A percentile compares a stretch with the other conserved stretches of the same genome.
These are phyloP conservation scores for Aspergillus hancockii DNA, from an alignment of 495 filamentous ascomycete genomes.

Conservation along the genomic window DNA sequence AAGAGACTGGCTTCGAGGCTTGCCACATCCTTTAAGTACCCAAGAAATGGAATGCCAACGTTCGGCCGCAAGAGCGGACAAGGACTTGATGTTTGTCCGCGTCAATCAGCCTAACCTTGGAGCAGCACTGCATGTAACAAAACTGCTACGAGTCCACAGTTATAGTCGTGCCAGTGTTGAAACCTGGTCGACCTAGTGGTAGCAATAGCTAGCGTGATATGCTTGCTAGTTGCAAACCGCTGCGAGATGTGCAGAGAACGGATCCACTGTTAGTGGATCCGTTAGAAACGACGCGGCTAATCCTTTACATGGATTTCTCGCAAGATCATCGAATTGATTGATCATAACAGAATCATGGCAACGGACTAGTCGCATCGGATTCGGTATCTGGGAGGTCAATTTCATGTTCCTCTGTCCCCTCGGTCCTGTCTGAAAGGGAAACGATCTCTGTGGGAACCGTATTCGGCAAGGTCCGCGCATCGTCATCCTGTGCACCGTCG, in stretches of 20 bases:
- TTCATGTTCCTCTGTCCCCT: slow-evolving; percentile 22
- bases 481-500: slow-evolving; percentile 26
- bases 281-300: background rate
- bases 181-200: background rate
- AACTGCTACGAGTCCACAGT: background rate
- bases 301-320: background rate
- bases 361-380: slow-evolving; percentile 29
- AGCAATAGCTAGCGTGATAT: background rate
- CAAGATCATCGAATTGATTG: background rate
- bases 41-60: background rate
- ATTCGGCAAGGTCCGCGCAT: slow-evolving; percentile 23
- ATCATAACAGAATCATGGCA: background rate
- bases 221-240: background rate
- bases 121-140: background rate
- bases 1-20: background rate
- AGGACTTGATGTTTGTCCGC: background rate
- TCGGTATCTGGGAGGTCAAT: slow-evolving; percentile 30
- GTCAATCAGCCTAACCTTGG: background rate
- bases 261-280: background rate
- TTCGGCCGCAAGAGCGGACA: background rate
- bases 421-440: slow-evolving; percentile 20
- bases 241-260: background rate
- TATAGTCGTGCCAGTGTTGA: too few relatives aligned
- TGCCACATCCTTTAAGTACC: background rate
- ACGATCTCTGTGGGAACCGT: slow-evolving; percentile 38